A percentile compares a stretch with the other conserved stretches of the same genome.
Conservation (phyloP, 306 rosid species). For the Vachellia pachyceras region DNA sequence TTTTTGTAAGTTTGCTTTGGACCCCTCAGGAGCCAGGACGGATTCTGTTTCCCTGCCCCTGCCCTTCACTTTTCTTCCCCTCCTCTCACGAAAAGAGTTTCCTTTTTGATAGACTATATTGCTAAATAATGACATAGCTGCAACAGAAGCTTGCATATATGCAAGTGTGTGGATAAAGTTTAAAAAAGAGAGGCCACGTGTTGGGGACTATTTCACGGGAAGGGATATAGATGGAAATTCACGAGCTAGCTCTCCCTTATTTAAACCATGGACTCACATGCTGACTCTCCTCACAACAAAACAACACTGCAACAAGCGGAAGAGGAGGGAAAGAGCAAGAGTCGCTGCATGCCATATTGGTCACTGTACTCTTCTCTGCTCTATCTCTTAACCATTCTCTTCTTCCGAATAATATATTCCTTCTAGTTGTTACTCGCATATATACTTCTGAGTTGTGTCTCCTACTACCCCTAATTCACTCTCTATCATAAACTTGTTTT, state of each 20-base stretch:
- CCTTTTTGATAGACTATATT: conserved; percentile 34
- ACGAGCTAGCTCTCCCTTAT: conserved; percentile 30
- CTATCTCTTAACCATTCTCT: conserved; percentile 15
- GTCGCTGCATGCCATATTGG: conserved; percentile 32
- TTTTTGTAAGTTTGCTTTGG: conserved; percentile 16
- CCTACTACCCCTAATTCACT: neutral
- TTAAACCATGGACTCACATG: conserved; percentile 48
- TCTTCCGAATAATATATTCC: neutral
- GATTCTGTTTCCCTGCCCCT: conserved; percentile 35
- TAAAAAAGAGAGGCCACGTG: conserved; percentile 39
- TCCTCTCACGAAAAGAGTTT: neutral
- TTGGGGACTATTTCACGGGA: conserved; percentile 29
- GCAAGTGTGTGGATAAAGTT: conserved; percentile 41
- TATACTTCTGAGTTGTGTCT: neutral
- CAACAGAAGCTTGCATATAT: conserved; percentile 19
- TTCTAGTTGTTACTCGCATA: neutral
- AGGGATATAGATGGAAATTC: conserved; percentile 26
- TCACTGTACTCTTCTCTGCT: conserved; percentile 6
- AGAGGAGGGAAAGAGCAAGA: conserved; percentile 41
- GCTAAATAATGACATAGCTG: conserved; percentile 49
- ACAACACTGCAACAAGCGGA: conserved; percentile 24
- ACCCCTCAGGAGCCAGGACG: conserved; percentile 37
- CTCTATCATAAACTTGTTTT: neutral
- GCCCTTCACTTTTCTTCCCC: conserved; percentile 14
- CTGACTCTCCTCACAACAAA: conserved; percentile 46